Evolutionary conservation across 352 stramenopile genomes (phyloP), one percentile per base, ranked within the genome.

Genomic region (Phytopythium aichiense): DNA sequence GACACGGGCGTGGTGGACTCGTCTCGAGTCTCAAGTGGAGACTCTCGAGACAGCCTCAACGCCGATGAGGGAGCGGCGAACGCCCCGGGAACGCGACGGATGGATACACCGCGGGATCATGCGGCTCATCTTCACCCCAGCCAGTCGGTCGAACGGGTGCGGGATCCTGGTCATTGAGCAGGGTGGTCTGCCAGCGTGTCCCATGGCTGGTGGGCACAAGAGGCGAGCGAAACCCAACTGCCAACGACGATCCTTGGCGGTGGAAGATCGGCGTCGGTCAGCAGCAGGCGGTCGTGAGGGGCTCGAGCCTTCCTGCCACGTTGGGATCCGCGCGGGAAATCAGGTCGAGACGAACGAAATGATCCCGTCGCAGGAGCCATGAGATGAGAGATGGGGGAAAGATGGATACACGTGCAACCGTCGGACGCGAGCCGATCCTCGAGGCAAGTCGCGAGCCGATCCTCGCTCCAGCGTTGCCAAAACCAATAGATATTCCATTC

Each of bases 401-500:
- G 42, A 13, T 49, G 38, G 16, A 45, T 18, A 45, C 38, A 45
- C 16, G 12, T 16, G 9, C 37, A 16, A 45, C 40, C 12, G 16
- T 22, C 6, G 16, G 40, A 5, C n/a, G 40, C 40, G 40, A 45
- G 40, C 40, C 40, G n/a, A n/a, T n/a, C n/a, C n/a, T n/a, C n/a
- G n/a, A n/a, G 31, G 5, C 31, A 37, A 9, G 31, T 45, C 38
- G 38, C 38, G 40, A 16, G 40, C n/a, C 40, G 4, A 22, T 46
- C 40, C 18, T 20, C 20, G 7, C 43, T 49, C 20, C 45, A 51
- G 9, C 11, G 45, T 31, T 12, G 45, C 13, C 45, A 51, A 51
- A 51, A 51, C 12, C 45, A 31, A 51, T 51, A 51, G 45, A 51
- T 51, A 51, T 22, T 51, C n/a, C 45, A 51, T 51, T 48, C 42